Base-by-base conservation (phyloP, 148 eudicot genomes). In the Camellia lanceoleosa region DNA sequence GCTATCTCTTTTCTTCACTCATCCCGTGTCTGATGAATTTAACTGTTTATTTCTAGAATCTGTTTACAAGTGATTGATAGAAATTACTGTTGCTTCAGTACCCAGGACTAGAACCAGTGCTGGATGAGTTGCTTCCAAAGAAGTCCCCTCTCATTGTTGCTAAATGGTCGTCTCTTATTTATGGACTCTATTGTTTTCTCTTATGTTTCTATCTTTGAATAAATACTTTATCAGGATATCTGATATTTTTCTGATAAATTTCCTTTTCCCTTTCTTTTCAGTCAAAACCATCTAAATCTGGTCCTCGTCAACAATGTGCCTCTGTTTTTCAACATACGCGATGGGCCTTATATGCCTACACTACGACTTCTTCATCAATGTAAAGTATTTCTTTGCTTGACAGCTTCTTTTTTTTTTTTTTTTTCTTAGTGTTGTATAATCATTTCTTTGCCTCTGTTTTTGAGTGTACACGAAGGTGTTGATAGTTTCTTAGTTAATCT, bases 321-420 rank as follows among this genome's bases (percentile, higher is more conserved):
- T 11, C 82, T 96, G 14, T 96, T 96, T 83, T 96, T 96, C 86
- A 93, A 96, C 74, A 82, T 96, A 78, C 94, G 99, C 55, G 99
- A 96, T 87, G 99, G 99, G 80, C 99, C 99, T 64, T 96, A 96
- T 79, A 96, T 96, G 99, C 99, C 99, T 74, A 96, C 99, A 7
- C 84, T 96, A 58, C 90, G 99, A 38, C 97, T 96, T 76, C 98
- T 96, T 82, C 99, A 96, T 87, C 95, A 93, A 80, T 96, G 99
- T 93, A 87, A 91, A 87, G 81, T 71, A 13, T 64, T 79, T 79
- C 72, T 62, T 75, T 63, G 8, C 59, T 75, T 76, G 38, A 69
- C 3, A 3, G 56, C 3, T 16, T 8, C 23, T 23, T 23, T 23
- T 23, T 23, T 23, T 80, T 38, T 73, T 4, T 75, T 75, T n/a